Evolutionary conservation across 331 rosid genomes (phyloP), one percentile per base, ranked within the genome.

Genomic region (Saraca asoca): DNA sequence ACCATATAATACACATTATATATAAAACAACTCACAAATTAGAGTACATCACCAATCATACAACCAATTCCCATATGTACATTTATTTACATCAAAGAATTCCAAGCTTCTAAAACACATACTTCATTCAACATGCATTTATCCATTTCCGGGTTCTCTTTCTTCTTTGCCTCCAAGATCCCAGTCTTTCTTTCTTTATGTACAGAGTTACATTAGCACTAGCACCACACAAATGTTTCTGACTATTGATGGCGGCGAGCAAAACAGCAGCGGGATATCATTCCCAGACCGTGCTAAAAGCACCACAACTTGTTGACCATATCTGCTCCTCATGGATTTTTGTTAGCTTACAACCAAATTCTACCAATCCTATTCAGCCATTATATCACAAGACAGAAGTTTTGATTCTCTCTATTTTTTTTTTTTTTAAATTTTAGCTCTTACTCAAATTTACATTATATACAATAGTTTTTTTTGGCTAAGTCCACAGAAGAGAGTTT

Each of bases 51-150:
- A 70, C 34, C 11, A 49, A 75, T 11, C 82, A 64, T 58, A 68
- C 52, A 55, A 70, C 58, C 58, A 60, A 69, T 77, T 33, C 73
- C 45, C 51, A 68, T 63, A 71, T 64, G 39, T 79, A 65, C 75
- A 63, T 9, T 31, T 78, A 79, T 75, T 78, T 80, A 78, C 84
- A 87, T 65, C 61, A 75, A 87, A 74, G 79, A 89, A 85, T 87
- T 68, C 58, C 72, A 67, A 79, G 62, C 63, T 78, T 75, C 71
- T 61, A 52, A 70, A 66, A 60, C 76, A 65, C 69, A 64, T 63
- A 70, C 74, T 11, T 68, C 34, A 51, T 38, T 54, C 61, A 71
- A 42, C 52, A 70, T 13, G 49, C 33, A 55, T 55, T 44, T 14
- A 49, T 41, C 37, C 54, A 48, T 48, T 41, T 51, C 67, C 65